phyloP scores from a whole-genome alignment of 1,284 basidiomycete species.

The Cerioporus squamosus region DNA sequence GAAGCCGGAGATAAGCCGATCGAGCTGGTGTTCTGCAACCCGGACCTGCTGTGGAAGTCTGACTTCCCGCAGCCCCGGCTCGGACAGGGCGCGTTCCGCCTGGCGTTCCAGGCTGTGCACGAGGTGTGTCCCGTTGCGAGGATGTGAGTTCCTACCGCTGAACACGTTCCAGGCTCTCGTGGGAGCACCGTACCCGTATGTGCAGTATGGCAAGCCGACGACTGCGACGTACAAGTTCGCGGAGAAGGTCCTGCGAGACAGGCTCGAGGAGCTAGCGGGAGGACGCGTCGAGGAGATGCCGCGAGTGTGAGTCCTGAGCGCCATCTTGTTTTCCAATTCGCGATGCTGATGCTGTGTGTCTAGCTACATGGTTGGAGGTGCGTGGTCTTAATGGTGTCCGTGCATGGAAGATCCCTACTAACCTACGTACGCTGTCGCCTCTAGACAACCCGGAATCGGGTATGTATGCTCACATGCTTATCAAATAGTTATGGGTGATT shows the following conservation, averaged over 20 bases:
- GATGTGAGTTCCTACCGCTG: too few relatives aligned
- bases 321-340: not conserved
- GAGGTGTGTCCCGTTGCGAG: slow-evolving; percentile 52
- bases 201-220: slow-evolving; percentile 85
- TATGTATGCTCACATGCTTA: slow-evolving; percentile 26
- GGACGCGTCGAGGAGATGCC: slow-evolving; percentile 27
- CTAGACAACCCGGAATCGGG: slow-evolving; percentile 90
- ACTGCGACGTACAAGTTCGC: slow-evolving; percentile 87
- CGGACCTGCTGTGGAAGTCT: slow-evolving; percentile 86
- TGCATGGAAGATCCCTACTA: not conserved
- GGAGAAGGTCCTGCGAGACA: slow-evolving; percentile 63
- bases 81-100: slow-evolving; percentile 91
- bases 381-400: slow-evolving; percentile 31
- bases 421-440: not conserved
- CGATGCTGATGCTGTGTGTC: too few relatives aligned
- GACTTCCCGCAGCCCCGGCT: slow-evolving; percentile 82
- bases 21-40: slow-evolving; percentile 90
- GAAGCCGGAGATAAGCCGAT: too few relatives aligned
- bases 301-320: slow-evolving; percentile 40
- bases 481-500: slow-evolving; percentile 3
- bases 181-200: slow-evolving; percentile 70
- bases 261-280: slow-evolving; percentile 53
- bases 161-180: slow-evolving; percentile 70
- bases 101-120: slow-evolving; percentile 83
- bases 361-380: slow-evolving; percentile 90